Conservation (phyloP, 1,284 basidiomycete genomes). For the Thelephora terrestris region DNA sequence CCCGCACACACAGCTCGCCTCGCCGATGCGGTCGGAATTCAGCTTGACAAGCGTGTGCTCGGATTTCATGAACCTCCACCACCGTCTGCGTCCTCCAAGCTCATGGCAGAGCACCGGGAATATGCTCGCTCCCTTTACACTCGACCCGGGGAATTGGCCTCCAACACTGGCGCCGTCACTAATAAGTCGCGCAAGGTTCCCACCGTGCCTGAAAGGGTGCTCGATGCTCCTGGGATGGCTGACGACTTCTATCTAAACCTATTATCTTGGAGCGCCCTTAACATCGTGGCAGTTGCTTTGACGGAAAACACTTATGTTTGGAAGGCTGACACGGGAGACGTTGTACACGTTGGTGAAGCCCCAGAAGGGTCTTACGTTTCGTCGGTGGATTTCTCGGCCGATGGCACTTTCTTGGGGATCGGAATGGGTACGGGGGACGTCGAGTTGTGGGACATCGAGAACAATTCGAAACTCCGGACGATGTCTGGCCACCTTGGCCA, state of each 20-base stretch:
- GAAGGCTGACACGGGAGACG: constrained; percentile 85
- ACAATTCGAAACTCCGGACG: constrained; percentile 72
- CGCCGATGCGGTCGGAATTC: constrained; percentile 62
- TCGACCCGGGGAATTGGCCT: constrained; percentile 48
- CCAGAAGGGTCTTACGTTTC: constrained; percentile 70
- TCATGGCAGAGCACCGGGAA: constrained; percentile 63
- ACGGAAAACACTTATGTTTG: constrained; percentile 82
- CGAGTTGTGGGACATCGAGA: constrained; percentile 93
- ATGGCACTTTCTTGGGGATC: constrained; percentile 82
- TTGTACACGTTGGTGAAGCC: constrained; percentile 68
- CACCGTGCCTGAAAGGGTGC: constrained; percentile 78
- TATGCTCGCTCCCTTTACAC: constrained; percentile 64
- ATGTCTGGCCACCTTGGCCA: constrained; percentile 82
- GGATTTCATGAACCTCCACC: constrained; percentile 74
- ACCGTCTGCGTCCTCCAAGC: constrained; percentile 52
- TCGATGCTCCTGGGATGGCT: constrained; percentile 91
- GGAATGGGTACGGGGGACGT: constrained; percentile 82
- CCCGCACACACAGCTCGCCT: constrained; percentile 71
- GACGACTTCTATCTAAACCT: constrained; percentile 99
- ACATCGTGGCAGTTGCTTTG: constrained; percentile 83
- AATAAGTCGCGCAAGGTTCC: constrained; percentile 72
- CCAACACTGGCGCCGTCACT: constrained; percentile 50
- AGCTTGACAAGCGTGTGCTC: constrained; percentile 63
- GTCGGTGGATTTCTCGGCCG: constrained; percentile 78
- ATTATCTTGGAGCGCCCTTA: constrained; percentile 80